Base-by-base conservation (phyloP, 371 early-diverging fungal genomes). In the Actinomortierella ambigua region DNA sequence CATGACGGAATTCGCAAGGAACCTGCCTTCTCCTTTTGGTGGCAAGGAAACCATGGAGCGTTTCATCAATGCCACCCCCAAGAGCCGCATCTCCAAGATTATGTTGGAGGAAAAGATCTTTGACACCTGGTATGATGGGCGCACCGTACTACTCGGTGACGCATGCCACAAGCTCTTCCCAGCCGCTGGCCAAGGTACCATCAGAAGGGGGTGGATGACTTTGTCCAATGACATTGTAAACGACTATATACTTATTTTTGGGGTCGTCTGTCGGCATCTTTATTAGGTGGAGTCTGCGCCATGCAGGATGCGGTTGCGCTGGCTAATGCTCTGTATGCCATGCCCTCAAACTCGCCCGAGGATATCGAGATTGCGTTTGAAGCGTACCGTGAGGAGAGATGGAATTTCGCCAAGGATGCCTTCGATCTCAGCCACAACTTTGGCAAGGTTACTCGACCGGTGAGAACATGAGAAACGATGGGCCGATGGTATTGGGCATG, bases 241-340 rank as follows among this genome's bases (percentile, higher is more conserved):
- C n/a, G n/a, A n/a, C n/a, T n/a, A n/a, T n/a, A n/a, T n/a, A n/a
- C n/a, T n/a, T n/a, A n/a, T n/a, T n/a, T n/a, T n/a, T n/a, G n/a
- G n/a, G 4, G 34, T 34, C 11, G 11, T 34, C 34, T 34, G n/a
- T n/a, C n/a, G n/a, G n/a, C n/a, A n/a, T n/a, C 34, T 34, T 11
- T 11, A 34, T 6, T 34, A 34, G 34, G 34, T 34, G 34, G 34
- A 34, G 61, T 63, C 24, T 59, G 53, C 39, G 63, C 69, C 1
- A 69, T 69, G 18, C 64, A 69, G 1, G 69, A 69, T 18, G 60
- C 69, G 0, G 52, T 60, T 1, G 49, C 40, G 0, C 51, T 69
- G 1, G 64, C 69, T 14, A 69, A 69, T 41, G 63, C 60, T 18
- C 27, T 69, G 1, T 63, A 69, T 28, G 69, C 59, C 11, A 17